Evolutionary conservation across 306 rosid species (phyloP).

Genomic region (Cercis canadensis): DNA sequence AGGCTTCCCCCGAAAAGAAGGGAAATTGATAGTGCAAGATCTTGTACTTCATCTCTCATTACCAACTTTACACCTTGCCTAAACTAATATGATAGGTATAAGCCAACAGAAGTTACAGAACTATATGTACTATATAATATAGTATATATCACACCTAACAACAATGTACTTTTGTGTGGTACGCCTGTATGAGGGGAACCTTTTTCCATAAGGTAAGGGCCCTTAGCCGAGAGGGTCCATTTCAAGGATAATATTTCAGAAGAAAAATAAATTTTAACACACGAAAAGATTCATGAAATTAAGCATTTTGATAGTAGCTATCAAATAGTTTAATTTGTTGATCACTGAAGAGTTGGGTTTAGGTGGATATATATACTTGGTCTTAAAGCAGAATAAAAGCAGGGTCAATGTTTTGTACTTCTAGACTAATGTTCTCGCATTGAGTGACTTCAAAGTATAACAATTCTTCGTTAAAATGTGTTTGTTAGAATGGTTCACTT

Average conservation of each 20-base stretch:
- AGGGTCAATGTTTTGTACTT: conserved; percentile 49
- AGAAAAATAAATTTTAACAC: too few species aligned
- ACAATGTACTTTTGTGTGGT: conserved; percentile 11
- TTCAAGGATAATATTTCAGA: too few species aligned
- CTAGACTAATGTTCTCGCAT: conserved; percentile 38
- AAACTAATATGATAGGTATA: conserved; percentile 54
- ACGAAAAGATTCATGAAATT: too few species aligned
- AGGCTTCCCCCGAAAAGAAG: neutral
- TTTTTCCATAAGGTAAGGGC: neutral
- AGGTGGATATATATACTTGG: conserved; percentile 47
- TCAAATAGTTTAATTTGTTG: conserved; percentile 28
- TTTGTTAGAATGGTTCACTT: neutral
- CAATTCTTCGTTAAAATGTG: conserved; percentile 11
- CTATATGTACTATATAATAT: neutral
- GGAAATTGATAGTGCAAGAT: conserved; percentile 29
- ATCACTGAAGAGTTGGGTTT: neutral
- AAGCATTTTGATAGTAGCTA: neutral
- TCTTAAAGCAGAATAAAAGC: conserved; percentile 47
- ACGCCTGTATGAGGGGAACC: conserved; percentile 15
- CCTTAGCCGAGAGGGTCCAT: neutral
- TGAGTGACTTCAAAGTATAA: conserved; percentile 68
- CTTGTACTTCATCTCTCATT: conserved; percentile 50
- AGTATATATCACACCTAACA: conserved; percentile 32
- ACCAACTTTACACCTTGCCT: conserved; percentile 38
- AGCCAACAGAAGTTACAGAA: conserved; percentile 51